These are phyloP conservation scores for Saccharomycopsis hybrid DNA, from an alignment of 1,139 yeast species.

Conservation along the genomic window DNA sequence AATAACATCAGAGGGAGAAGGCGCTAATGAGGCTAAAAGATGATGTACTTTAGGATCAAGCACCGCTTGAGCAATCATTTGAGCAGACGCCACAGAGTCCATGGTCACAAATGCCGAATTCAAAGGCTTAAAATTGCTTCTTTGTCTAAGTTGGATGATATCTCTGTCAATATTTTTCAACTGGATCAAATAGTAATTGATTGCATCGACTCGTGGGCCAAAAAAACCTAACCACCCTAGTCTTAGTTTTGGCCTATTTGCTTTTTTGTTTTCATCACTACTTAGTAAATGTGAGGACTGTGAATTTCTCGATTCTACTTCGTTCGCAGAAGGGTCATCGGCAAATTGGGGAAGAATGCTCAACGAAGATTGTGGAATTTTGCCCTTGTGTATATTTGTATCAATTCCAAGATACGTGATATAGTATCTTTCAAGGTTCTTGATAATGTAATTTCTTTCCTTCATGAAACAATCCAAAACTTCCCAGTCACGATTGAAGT, in stretches of 20 bases:
- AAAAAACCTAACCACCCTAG: constrained; percentile 43
- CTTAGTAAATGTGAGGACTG: not conserved
- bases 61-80: constrained; percentile 81
- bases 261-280: constrained; percentile 18
- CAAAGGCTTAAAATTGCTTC: constrained; percentile 32
- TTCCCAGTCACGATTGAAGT: constrained; percentile 21
- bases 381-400: constrained; percentile 14
- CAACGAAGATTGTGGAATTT: constrained; percentile 16
- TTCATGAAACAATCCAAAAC: constrained; percentile 17
- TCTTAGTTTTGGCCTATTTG: constrained; percentile 35
- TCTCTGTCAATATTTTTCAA: constrained; percentile 52
- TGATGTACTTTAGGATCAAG: constrained; percentile 72
- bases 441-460: constrained; percentile 13
- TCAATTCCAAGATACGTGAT: constrained; percentile 12
- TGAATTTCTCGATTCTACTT: not conserved
- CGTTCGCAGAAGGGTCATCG: not conserved
- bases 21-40: constrained; percentile 64
- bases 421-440: constrained; percentile 10
- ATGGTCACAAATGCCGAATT: constrained; percentile 65
- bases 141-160: constrained; percentile 43
- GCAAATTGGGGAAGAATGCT: constrained; percentile 6
- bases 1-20: constrained; percentile 74
- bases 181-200: constrained; percentile 51
- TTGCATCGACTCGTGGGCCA: constrained; percentile 60
- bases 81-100: constrained; percentile 82